These are phyloP conservation scores for Fragosphaeria purpurea DNA, from an alignment of 2,329 filamentous ascomycete genomes.

Conservation along the genomic window DNA sequence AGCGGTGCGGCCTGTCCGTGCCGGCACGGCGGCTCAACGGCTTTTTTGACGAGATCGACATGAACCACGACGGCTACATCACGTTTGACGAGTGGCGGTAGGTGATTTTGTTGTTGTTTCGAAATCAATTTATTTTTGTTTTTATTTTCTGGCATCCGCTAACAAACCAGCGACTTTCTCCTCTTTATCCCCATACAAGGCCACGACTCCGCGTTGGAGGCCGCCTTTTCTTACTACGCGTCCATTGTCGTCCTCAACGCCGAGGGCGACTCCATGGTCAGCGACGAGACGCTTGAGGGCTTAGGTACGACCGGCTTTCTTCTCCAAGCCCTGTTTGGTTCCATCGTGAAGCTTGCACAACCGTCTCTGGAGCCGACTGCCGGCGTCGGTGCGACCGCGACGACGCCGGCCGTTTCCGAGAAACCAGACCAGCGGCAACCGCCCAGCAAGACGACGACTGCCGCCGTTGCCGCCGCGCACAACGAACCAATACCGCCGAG, in stretches of 20 bases:
- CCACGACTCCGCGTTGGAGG: slow-evolving; percentile 60
- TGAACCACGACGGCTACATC: slow-evolving; percentile 78
- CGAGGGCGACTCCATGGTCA: slow-evolving; percentile 88
- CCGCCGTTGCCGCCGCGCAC: too few species aligned
- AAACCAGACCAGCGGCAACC: slow-evolving; percentile 5
- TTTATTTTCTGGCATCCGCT: too few species aligned
- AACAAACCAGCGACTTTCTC: slow-evolving; percentile 64
- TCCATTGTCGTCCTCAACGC: slow-evolving; percentile 80
- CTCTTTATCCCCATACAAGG: slow-evolving; percentile 69
- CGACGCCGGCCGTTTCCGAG: slow-evolving; percentile 1
- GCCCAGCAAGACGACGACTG: too few species aligned
- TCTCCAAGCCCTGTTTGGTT: slow-evolving; percentile 65
- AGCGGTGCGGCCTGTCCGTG: slow-evolving; percentile 66
- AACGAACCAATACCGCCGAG: slow-evolving; percentile 1
- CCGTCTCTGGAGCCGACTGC: slow-evolving; percentile 12
- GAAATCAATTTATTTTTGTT: not conserved
- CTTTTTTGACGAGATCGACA: slow-evolving; percentile 86
- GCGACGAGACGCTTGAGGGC: slow-evolving; percentile 82
- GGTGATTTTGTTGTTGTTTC: slow-evolving; percentile 22
- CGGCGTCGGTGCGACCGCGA: not conserved
- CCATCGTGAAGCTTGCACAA: slow-evolving; percentile 56
- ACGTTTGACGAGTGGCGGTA: slow-evolving; percentile 96
- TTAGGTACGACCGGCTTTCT: slow-evolving; percentile 78
- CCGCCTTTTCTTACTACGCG: slow-evolving; percentile 84
- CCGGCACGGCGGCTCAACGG: slow-evolving; percentile 66